A percentile compares a stretch with the other conserved stretches of the same genome.
phyloP scores from a whole-genome alignment of 2,329 filamentous ascomycete genomes.

The Scytalidium lignicola region DNA sequence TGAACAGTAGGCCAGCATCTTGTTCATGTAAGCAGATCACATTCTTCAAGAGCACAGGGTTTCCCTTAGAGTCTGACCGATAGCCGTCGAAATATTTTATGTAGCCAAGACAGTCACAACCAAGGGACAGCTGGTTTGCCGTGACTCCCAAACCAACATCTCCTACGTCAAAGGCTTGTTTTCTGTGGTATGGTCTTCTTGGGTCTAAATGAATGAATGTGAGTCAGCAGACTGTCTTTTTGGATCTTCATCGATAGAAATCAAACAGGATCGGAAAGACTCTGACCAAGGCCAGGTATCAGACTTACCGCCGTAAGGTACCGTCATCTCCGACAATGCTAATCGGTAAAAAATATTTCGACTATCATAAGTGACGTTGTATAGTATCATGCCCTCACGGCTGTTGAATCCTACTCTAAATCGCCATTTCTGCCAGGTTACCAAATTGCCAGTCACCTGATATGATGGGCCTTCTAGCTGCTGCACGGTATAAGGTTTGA shows the following conservation, averaged over 20 bases:
- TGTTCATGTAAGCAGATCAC: conserved; percentile 64
- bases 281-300: too few species aligned
- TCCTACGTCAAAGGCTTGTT: conserved; percentile 63
- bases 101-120: conserved; percentile 62
- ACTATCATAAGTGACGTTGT: conserved; percentile 55
- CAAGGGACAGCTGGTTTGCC: conserved; percentile 61
- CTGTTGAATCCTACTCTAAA: conserved; percentile 55
- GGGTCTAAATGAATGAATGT: too few species aligned
- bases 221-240: too few species aligned
- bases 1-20: conserved; percentile 58
- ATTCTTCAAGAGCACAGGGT: conserved; percentile 51
- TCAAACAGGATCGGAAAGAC: too few species aligned
- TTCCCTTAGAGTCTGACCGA: conserved; percentile 51
- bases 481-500: conserved; percentile 56
- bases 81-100: conserved; percentile 59
- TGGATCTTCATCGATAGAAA: too few species aligned
- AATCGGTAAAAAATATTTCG: conserved; percentile 60
- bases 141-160: conserved; percentile 58
- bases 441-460: conserved; percentile 42
- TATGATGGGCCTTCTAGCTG: conserved; percentile 61
- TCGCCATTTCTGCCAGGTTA: conserved; percentile 60
- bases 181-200: conserved; percentile 53
- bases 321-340: conserved; percentile 54
- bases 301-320: conserved; percentile 33
- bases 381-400: conserved; percentile 58